These are phyloP conservation scores for Stephania japonica DNA, from an alignment of 164 flowering plant species.

Conservation along the genomic window DNA sequence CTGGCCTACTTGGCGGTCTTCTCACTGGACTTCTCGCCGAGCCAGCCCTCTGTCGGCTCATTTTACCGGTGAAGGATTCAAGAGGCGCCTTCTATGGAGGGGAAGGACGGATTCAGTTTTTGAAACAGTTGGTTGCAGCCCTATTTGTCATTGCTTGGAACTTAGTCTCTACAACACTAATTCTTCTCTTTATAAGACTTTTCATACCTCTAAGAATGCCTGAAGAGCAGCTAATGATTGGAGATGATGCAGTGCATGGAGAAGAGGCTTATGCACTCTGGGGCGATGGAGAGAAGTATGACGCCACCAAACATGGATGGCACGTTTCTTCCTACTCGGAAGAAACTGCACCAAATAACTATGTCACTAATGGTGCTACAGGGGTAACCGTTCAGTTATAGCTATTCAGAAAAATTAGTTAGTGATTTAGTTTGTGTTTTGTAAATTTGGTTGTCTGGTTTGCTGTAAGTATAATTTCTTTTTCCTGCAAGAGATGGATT, in stretches of 20 bases:
- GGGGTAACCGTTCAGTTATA: slow-evolving; percentile 42
- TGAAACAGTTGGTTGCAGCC: slow-evolving; percentile 51
- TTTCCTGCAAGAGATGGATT: too few species aligned
- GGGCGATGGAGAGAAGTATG: slow-evolving; percentile 59
- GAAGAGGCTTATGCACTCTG: slow-evolving; percentile 59
- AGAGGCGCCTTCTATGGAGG: slow-evolving; percentile 55
- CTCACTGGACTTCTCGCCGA: slow-evolving; percentile 52
- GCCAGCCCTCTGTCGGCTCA: slow-evolving; percentile 39
- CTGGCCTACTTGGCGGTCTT: slow-evolving; percentile 54
- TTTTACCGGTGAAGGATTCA: slow-evolving; percentile 29
- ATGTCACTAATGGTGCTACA: slow-evolving; percentile 36
- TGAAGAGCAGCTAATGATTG: slow-evolving; percentile 34
- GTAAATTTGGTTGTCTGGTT: too few species aligned
- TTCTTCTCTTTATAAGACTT: slow-evolving; percentile 29
- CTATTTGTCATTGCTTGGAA: slow-evolving; percentile 49
- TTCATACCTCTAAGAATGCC: slow-evolving; percentile 44
- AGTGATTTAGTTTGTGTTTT: neutral
- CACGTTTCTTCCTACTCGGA: slow-evolving; percentile 6
- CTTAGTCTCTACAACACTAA: slow-evolving; percentile 35
- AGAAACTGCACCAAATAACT: slow-evolving; percentile 20
- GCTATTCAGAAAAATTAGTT: neutral
- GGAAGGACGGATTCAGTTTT: slow-evolving; percentile 31
- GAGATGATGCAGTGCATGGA: slow-evolving; percentile 55
- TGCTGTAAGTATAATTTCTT: too few species aligned
- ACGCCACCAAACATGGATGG: slow-evolving; percentile 35